Conservation (phyloP, 1,284 basidiomycete species). For the Paramarasmius palmivorus region DNA sequence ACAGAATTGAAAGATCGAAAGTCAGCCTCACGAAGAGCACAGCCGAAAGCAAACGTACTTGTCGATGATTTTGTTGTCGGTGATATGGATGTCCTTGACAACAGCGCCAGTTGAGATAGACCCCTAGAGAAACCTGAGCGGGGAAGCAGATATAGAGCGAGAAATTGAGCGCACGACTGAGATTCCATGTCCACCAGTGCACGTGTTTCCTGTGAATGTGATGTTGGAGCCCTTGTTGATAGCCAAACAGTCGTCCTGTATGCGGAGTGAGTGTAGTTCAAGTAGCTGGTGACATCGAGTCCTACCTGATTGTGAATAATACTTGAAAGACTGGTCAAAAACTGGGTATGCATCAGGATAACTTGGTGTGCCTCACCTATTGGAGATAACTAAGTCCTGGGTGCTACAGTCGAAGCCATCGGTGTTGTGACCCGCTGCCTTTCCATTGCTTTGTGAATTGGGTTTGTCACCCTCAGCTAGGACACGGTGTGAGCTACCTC, state of each 20-base stretch:
- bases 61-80: constrained; percentile 31
- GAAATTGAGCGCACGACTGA: constrained; percentile 36
- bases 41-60: constrained; percentile 11
- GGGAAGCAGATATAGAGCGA: constrained; percentile 25
- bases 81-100: constrained; percentile 38
- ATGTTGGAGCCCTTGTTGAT: constrained; percentile 52
- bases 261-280: not conserved
- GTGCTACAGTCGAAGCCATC: constrained; percentile 57
- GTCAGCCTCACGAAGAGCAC: not conserved
- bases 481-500: not conserved
- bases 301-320: constrained; percentile 25
- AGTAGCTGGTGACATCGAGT: no score
- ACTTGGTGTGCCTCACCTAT: constrained; percentile 30
- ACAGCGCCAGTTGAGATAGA: constrained; percentile 38
- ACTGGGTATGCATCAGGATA: not conserved
- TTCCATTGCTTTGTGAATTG: constrained; percentile 45
- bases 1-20: not conserved
- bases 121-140: constrained; percentile 19
- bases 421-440: constrained; percentile 46
- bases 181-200: constrained; percentile 47
- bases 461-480: constrained; percentile 41
- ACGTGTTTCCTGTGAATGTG: constrained; percentile 45
- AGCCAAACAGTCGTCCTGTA: constrained; percentile 55
- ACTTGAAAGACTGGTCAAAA: constrained; percentile 6
- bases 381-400: constrained; percentile 43